Evolutionary conservation across 2,329 filamentous ascomycete species (phyloP), one percentile per base, ranked within the genome.

Genomic region (Chaetomium olivaceum): DNA sequence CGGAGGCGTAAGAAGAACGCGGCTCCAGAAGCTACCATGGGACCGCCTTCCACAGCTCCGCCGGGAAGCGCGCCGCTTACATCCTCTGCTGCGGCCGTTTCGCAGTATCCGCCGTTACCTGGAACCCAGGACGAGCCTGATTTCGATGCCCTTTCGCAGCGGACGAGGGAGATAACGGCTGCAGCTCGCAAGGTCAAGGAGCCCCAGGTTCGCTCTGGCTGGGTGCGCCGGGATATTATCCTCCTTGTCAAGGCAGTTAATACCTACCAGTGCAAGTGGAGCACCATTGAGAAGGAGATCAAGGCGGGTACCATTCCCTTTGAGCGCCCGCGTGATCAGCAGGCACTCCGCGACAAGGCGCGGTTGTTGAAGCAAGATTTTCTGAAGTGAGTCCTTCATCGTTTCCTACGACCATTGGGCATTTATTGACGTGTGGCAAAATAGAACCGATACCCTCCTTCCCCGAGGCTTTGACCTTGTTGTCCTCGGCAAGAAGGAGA

Each of bases 291-390:
- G 60, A 71, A 71, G 54, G 70, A 69, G 14, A 72, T 73, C 64
- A 71, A 67, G 29, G 50, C 71, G 5, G 74, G 77, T 31, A 70
- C 71, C 0, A 36, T 76, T 21, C 64, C 63, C 1, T 85, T 85
- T 62, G 76, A 82, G 52, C 69, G 74, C 19, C 72, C 72, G 1
- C 82, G 84, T 58, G 80, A 82, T 70, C 84, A 86, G 75, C 84
- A 86, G 73, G 81, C 83, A 4, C 79, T 84, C 64, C 83, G 85
- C 7, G 85, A 87, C 77, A 84, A 83, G 74, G 85, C 85, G n/a
- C 81, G 85, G 58, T 81, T 85, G 63, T 69, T 85, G 62, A 87
- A 87, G 76, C 81, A 84, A 43, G 80, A 82, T 36, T 78, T 82
- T 55, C 76, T 87, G 19, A 78, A 78, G 78, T 79, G 70, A 64